Evolutionary conservation across 2,329 filamentous ascomycete genomes (phyloP).

Genomic region (Huntiella bhutanensis): DNA sequence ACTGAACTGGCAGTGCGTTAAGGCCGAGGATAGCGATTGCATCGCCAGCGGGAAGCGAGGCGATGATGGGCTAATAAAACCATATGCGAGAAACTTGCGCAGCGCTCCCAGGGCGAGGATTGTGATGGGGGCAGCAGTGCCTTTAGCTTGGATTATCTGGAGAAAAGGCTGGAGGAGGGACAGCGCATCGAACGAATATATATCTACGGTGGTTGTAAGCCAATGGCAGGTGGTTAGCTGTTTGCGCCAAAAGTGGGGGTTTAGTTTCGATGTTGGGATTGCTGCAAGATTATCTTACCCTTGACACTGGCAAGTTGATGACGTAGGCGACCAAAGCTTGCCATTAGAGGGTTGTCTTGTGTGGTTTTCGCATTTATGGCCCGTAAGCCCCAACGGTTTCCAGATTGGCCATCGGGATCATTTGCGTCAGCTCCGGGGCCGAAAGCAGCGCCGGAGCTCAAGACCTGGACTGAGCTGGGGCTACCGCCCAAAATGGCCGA

Average conservation of each 20-base stretch:
- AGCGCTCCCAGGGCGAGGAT: slow-evolving; percentile 84
- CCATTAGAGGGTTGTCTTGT: slow-evolving; percentile 92
- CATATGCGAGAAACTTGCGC: slow-evolving; percentile 91
- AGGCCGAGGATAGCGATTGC: slow-evolving; percentile 83
- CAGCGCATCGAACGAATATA: slow-evolving; percentile 73
- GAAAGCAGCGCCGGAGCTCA: slow-evolving; percentile 1
- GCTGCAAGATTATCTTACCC: slow-evolving; percentile 29
- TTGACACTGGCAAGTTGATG: slow-evolving; percentile 73
- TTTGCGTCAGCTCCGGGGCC: slow-evolving; percentile 13
- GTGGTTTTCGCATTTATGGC: slow-evolving; percentile 94
- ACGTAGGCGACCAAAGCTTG: slow-evolving; percentile 76
- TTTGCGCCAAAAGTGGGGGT: too few species aligned
- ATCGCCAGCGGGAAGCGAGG: slow-evolving; percentile 82
- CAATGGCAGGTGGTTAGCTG: too few species aligned
- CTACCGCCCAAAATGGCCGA: slow-evolving; percentile 80
- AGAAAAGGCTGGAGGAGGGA: slow-evolving; percentile 83
- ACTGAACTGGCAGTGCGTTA: slow-evolving; percentile 94
- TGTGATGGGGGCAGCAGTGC: slow-evolving; percentile 88
- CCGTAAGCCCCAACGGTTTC: slow-evolving; percentile 78
- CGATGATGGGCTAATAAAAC: slow-evolving; percentile 66
- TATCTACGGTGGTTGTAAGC: slow-evolving; percentile 34
- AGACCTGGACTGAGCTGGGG: slow-evolving; percentile 37
- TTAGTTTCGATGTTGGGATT: slow-evolving; percentile 12
- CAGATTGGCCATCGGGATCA: slow-evolving; percentile 37
- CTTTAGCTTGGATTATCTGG: slow-evolving; percentile 89